phyloP scores from a whole-genome alignment of 805 yeast genomes.

The Yamadazyma endophytica region DNA sequence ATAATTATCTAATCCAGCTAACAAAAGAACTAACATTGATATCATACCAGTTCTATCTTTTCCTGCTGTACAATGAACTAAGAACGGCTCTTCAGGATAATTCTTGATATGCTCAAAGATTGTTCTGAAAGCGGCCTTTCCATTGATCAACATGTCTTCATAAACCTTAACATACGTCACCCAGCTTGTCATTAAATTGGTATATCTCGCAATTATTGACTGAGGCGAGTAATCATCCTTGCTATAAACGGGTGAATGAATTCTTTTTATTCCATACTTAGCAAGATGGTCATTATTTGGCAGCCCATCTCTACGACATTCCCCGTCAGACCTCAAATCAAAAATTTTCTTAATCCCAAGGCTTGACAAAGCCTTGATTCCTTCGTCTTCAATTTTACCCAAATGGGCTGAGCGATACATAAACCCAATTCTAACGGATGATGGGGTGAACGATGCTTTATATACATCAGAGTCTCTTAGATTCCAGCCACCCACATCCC shows the following conservation, averaged over 20 bases:
- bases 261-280: conserved; percentile 42
- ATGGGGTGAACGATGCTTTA: no score
- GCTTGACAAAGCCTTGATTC: conserved; percentile 35
- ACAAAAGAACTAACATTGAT: conserved; percentile 59
- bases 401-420: conserved; percentile 65
- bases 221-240: conserved; percentile 60
- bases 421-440: conserved; percentile 46
- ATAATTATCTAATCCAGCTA: conserved; percentile 63
- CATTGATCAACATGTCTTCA: conserved; percentile 50
- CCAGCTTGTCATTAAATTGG: conserved; percentile 54
- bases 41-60: conserved; percentile 81
- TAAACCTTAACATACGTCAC: conserved; percentile 63
- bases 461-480: conserved; percentile 5
- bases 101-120: conserved; percentile 58
- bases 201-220: conserved; percentile 52
- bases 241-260: conserved; percentile 55
- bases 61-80: conserved; percentile 82
- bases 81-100: conserved; percentile 38
- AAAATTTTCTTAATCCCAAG: conserved; percentile 53
- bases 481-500: conserved; percentile 78
- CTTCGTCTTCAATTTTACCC: conserved; percentile 47
- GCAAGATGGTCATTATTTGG: conserved; percentile 29
- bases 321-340: conserved; percentile 65
- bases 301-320: conserved; percentile 44
- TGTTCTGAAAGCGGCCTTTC: conserved; percentile 42